Evolutionary conservation across 2,329 filamentous ascomycete species (phyloP).

Genomic region (Zymoseptoria ardabiliae): DNA sequence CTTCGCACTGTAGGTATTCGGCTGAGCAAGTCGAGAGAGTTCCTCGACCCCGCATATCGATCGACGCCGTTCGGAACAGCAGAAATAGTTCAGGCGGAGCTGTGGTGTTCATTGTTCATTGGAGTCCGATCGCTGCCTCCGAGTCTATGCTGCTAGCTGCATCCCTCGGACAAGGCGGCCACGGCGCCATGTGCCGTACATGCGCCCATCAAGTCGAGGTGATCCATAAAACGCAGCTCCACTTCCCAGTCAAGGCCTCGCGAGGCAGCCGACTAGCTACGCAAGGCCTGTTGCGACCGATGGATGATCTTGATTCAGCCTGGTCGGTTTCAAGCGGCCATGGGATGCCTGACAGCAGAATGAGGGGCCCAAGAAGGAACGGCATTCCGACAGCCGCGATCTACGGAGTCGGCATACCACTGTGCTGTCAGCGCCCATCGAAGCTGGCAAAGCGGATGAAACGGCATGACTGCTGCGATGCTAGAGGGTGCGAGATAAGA

Average conservation of each 20-base stretch:
- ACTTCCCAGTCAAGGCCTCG: neutral
- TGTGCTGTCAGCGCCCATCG: neutral
- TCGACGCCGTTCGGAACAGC: neutral
- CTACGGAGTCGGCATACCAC: neutral
- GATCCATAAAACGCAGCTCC: neutral
- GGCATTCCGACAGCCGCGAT: neutral
- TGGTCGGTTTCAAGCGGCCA: neutral
- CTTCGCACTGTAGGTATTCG: neutral
- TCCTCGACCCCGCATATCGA: neutral
- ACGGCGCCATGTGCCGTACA: neutral
- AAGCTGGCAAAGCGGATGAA: neutral
- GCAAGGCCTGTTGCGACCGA: neutral
- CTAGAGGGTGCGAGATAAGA: neutral
- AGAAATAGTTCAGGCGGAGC: neutral
- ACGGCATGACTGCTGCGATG: neutral
- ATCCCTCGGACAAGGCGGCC: neutral
- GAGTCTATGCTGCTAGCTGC: neutral
- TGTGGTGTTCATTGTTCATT: neutral
- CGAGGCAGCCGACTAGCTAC: neutral
- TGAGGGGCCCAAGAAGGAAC: neutral
- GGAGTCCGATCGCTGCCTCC: neutral
- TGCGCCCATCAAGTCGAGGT: neutral
- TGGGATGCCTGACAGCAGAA: neutral
- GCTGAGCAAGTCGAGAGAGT: neutral
- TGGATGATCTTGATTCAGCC: neutral